Base-by-base conservation (phyloP, 176 grass and related monocot genomes). In the Poa annua region DNA sequence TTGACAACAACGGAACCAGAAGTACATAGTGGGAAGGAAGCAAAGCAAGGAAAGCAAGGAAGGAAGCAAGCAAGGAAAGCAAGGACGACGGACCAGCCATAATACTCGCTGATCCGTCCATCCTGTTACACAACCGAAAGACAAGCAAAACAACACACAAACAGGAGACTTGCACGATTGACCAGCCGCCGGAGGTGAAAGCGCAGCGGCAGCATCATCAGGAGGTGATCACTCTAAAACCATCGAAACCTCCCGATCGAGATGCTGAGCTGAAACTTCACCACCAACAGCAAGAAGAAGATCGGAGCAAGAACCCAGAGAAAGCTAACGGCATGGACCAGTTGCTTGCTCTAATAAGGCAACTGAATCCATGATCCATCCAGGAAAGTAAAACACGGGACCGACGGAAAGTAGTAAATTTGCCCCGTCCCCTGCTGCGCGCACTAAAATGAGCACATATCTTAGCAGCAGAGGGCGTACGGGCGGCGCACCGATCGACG, bases 391-490 rank as follows among this genome's bases (percentile, higher is more conserved):
- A 29, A 29, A 29, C 1, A 1, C 29, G 29, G 29, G 29, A 29
- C 1, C 29, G 29, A 29, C 29, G 29, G 2, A 29, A 29, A 29
- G 29, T 29, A 29, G 29, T 29, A 29, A 29, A 29, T 29, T 29
- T 2, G 11, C 32, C 9, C 64, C 20, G 5, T 34, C 11, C 8
- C 77, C 73, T 72, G 72, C 72, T 48, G 83, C 83, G 83, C 38
- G 72, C 83, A 82, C 49, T 82, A 82, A 86, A 86, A 86, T 21
- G 55, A 86, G 84, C 79, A 16, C 74, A 21, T 4, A 55, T 3
- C 2, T 78, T 78, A 86, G 88, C 75, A 90, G 75, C 75, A 90
- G 80, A 76, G 82, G 77, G 60, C 44, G 3, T 16, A 9, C 32
- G 39, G 4, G 17, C 36, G 4, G 17, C 36, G 12, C 74, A n/a